Evolutionary conservation across 2,329 filamentous ascomycete species (phyloP).

Genomic region (Triangularia setosa): DNA sequence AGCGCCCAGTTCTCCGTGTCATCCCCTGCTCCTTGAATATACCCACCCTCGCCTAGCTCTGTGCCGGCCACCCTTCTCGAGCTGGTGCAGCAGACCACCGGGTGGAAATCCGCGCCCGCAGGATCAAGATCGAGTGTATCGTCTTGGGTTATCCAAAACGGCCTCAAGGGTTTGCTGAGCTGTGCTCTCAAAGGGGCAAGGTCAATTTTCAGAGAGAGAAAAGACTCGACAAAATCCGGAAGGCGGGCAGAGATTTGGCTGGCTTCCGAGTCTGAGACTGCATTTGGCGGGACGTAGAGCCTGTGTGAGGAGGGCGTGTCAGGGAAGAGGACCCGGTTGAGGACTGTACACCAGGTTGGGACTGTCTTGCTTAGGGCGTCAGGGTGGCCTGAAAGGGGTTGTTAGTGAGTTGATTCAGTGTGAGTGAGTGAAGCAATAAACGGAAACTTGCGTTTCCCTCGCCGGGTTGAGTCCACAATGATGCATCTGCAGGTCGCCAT

Average conservation of each 20-base stretch:
- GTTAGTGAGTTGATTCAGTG: not conserved
- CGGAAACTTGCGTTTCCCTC: slow-evolving; percentile 67
- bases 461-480: slow-evolving; percentile 86
- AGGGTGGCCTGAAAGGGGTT: slow-evolving; percentile 63
- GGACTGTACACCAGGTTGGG: slow-evolving; percentile 86
- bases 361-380: slow-evolving; percentile 92
- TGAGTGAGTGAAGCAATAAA: not conserved
- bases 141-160: slow-evolving; percentile 72
- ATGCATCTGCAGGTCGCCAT: slow-evolving; percentile 52
- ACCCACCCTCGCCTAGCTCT: slow-evolving; percentile 62
- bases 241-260: slow-evolving; percentile 67
- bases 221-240: slow-evolving; percentile 50
- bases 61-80: slow-evolving; percentile 67
- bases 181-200: slow-evolving; percentile 49
- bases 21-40: slow-evolving; percentile 92
- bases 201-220: slow-evolving; percentile 57
- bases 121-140: slow-evolving; percentile 7
- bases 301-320: slow-evolving; percentile 39
- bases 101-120: slow-evolving; percentile 51
- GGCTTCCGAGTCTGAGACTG: slow-evolving; percentile 71
- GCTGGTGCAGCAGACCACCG: slow-evolving; percentile 81
- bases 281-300: slow-evolving; percentile 68
- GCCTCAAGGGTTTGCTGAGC: slow-evolving; percentile 68
- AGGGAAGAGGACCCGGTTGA: slow-evolving; percentile 77
- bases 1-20: slow-evolving; percentile 91